A percentile compares a stretch with the other conserved stretches of the same genome.
Conservation (phyloP, 177 flowering plant species). For the Vitis hybrid region DNA sequence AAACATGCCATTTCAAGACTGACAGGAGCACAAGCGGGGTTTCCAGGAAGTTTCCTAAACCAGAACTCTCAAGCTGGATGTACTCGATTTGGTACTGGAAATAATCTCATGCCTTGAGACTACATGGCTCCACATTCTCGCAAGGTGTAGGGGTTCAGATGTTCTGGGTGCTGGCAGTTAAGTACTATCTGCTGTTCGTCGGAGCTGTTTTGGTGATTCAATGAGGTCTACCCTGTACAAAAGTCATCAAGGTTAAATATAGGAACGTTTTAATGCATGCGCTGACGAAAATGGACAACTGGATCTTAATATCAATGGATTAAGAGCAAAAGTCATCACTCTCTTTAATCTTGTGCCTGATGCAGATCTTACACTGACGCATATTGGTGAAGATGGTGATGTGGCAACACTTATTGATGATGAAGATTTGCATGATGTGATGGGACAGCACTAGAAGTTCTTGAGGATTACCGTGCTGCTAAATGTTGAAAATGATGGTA, state of each 20-base stretch:
- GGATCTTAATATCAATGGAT: slow-evolving; percentile 49
- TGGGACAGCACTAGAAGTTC: slow-evolving; percentile 64
- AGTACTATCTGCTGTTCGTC: too few species aligned
- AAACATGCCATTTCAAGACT: too few species aligned
- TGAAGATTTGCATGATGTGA: slow-evolving; percentile 71
- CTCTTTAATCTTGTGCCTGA: slow-evolving; percentile 55
- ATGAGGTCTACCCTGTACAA: too few species aligned
- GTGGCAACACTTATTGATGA: slow-evolving; percentile 72
- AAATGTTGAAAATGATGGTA: slow-evolving; percentile 25
- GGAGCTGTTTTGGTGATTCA: too few species aligned
- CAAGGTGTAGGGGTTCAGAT: too few species aligned
- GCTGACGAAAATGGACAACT: slow-evolving; percentile 36
- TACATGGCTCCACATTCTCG: too few species aligned
- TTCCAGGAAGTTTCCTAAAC: too few species aligned
- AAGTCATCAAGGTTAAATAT: slow-evolving; percentile 54
- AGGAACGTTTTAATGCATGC: slow-evolving; percentile 58
- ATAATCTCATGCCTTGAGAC: too few species aligned
- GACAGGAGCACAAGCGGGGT: too few species aligned
- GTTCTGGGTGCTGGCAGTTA: too few species aligned
- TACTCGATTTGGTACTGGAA: too few species aligned
- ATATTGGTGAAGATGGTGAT: slow-evolving; percentile 83
- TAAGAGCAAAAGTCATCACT: slow-evolving; percentile 52
- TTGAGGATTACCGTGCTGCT: slow-evolving; percentile 57
- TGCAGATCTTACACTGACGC: slow-evolving; percentile 63
- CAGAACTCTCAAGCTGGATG: too few species aligned